phyloP scores from a whole-genome alignment of 2,329 filamentous ascomycete species.

The Botrytis elliptica region DNA sequence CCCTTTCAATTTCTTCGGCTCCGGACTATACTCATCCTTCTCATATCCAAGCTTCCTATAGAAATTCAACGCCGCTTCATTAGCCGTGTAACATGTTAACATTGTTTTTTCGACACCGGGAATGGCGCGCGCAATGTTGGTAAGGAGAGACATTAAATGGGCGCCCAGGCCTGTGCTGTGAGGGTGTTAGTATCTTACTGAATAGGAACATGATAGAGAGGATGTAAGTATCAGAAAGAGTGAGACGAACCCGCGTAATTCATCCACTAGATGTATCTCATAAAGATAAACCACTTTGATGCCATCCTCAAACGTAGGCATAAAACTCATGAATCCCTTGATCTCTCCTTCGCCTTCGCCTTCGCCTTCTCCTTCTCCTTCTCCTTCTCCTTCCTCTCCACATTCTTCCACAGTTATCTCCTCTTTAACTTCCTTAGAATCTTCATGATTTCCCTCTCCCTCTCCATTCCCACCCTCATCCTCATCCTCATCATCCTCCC shows the following conservation, averaged over 20 bases:
- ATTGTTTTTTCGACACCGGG: conserved; percentile 63
- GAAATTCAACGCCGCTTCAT: conserved; percentile 56
- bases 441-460: not conserved
- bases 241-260: conserved; percentile 53
- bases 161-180: conserved; percentile 61
- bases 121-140: conserved; percentile 53
- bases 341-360: conserved; percentile 38
- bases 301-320: conserved; percentile 68
- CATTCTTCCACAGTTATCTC: not conserved
- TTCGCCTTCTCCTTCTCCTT: conserved; percentile 26
- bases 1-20: conserved; percentile 51
- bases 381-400: not conserved
- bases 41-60: conserved; percentile 61
- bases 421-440: not conserved
- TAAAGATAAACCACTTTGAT: conserved; percentile 73
- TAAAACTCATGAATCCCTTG: conserved; percentile 62
- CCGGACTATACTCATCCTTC: conserved; percentile 56
- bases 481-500: conserved; percentile 56
- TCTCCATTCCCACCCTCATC: conserved; percentile 45
- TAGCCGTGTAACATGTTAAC: conserved; percentile 70
- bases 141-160: conserved; percentile 57
- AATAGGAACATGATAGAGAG: not conserved
- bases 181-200: conserved; percentile 8
- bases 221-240: not conserved
- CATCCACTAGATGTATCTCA: conserved; percentile 66